These are phyloP conservation scores for Eimeria acervulina DNA, from an alignment of 169 alveolate species.

Conservation along the genomic window DNA sequence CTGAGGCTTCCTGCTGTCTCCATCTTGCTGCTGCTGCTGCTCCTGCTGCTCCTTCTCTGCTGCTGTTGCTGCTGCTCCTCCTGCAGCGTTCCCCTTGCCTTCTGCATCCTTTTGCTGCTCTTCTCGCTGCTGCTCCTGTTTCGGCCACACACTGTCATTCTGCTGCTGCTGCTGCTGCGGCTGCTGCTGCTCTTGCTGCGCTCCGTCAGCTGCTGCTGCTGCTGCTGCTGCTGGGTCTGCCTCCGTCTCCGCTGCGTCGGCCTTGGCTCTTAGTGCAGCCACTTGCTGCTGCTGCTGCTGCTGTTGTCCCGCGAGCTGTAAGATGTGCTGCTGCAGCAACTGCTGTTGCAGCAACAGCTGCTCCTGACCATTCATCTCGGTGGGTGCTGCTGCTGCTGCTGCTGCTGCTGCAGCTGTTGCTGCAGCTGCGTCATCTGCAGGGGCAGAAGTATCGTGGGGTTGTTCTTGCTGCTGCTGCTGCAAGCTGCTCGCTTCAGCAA, in stretches of 20 bases:
- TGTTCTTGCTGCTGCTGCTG: conserved; percentile 35
- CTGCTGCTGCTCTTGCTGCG: too few relatives aligned
- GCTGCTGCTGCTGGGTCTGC: too few relatives aligned
- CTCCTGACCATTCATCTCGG: neutral
- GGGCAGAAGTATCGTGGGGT: neutral
- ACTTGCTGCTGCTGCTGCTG: too few relatives aligned
- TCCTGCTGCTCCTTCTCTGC: conserved; percentile 14
- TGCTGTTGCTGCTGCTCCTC: neutral
- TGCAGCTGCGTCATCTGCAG: conserved; percentile 5
- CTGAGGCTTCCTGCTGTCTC: neutral
- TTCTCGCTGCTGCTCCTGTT: conserved; percentile 17
- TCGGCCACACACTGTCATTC: too few relatives aligned
- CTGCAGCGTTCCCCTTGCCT: too few relatives aligned
- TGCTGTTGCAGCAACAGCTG: conserved; percentile 58
- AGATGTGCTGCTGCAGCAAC: neutral
- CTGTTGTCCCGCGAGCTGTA: neutral
- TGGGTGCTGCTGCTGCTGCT: neutral
- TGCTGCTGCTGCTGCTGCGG: conserved; percentile 37
- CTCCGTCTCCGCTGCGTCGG: neutral
- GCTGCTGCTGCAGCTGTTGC: conserved; percentile 41
- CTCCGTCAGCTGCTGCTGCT: too few relatives aligned
- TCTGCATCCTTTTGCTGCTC: too few relatives aligned
- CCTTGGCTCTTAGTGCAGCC: neutral
- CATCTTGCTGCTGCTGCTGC: conserved; percentile 2
- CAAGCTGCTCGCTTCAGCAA: neutral